Evolutionary conservation across 108 stramenopile genomes (phyloP), one percentile per base, ranked within the genome.

Genomic region (Chaetoceros tenuissimus): DNA sequence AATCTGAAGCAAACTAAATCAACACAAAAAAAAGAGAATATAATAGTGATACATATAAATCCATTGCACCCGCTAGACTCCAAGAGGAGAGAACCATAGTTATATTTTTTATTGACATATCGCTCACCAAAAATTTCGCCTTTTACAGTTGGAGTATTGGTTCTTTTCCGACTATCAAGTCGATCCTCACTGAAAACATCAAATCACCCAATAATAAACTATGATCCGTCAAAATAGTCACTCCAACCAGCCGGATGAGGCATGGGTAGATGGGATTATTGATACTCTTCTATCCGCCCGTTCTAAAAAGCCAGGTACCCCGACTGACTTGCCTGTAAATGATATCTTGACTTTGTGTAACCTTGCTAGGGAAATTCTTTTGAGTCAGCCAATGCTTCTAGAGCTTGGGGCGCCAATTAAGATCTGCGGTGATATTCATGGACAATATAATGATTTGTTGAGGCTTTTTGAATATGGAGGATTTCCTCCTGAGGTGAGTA

Each of bases 361-460:
- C 55, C 85, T 85, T 66, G 81, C 87, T 2, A 69, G 96, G 62
- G 97, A 96, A 57, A 82, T 99, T 29, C 94, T 99, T 59, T 77
- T 97, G 69, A 65, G 79, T 46, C 98, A 99, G 65, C 96, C 97
- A 10, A 97, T 99, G 84, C 84, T 99, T 24, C 73, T 99, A 51
- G 98, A 99, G 71, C 71, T 99, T 28, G 94, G 96, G 23, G 98
- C 97, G 26, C 98, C 98, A 28, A 96, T 99, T 63, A 99, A 99
- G 63, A 99, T 99, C 62, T 99, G 98, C 63, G 98, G 98, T 20
- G 94, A 97, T 72, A 88, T 96, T 28, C 98, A 99, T 55, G 98
- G 98, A 3, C 98, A 99, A 71, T 99, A 96, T 74, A 97, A 94
- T 28, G 98, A 99, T 73, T 71, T 98, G 48, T 72, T 99, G 46